A percentile compares a stretch with the other conserved stretches of the same genome.
Evolutionary conservation across 2,329 filamentous ascomycete species (phyloP).

Genomic region (Elsinoe arachidis): DNA sequence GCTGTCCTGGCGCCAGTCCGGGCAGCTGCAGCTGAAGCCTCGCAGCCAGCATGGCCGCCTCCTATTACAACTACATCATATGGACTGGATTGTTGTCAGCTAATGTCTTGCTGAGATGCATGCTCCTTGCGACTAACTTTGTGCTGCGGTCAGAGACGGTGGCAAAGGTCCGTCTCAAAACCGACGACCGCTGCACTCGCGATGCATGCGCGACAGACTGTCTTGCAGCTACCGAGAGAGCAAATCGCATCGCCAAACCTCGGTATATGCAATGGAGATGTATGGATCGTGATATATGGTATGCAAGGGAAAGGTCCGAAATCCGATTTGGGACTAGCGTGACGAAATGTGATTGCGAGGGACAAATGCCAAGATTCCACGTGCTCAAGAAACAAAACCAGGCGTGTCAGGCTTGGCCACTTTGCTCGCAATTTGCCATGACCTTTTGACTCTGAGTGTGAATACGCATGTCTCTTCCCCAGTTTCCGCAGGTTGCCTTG

Average conservation of each 20-base stretch:
- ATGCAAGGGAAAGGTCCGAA: background rate
- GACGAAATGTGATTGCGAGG: background rate
- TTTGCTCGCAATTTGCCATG: background rate
- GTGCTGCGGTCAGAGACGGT: constrained; percentile 32
- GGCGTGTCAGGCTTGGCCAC: too few species aligned
- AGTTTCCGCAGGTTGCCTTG: background rate
- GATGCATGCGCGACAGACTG: constrained; percentile 33
- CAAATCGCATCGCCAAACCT: constrained; percentile 13
- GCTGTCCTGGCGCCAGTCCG: constrained; percentile 81
- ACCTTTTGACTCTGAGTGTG: background rate
- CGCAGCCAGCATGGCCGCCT: constrained; percentile 88
- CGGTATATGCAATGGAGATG: background rate
- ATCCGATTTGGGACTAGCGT: background rate
- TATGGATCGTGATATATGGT: background rate
- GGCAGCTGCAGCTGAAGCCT: constrained; percentile 86
- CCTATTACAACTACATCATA: constrained; percentile 95
- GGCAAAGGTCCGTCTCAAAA: constrained; percentile 34
- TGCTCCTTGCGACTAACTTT: constrained; percentile 17
- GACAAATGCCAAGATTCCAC: background rate
- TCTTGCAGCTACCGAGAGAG: constrained; percentile 6
- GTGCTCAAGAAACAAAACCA: background rate
- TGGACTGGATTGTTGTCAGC: constrained; percentile 39
- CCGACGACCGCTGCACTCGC: constrained; percentile 35
- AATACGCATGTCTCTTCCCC: background rate
- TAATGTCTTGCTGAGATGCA: background rate